These are phyloP conservation scores for Monilinia laxa DNA, from an alignment of 2,329 filamentous ascomycete species.

Conservation along the genomic window DNA sequence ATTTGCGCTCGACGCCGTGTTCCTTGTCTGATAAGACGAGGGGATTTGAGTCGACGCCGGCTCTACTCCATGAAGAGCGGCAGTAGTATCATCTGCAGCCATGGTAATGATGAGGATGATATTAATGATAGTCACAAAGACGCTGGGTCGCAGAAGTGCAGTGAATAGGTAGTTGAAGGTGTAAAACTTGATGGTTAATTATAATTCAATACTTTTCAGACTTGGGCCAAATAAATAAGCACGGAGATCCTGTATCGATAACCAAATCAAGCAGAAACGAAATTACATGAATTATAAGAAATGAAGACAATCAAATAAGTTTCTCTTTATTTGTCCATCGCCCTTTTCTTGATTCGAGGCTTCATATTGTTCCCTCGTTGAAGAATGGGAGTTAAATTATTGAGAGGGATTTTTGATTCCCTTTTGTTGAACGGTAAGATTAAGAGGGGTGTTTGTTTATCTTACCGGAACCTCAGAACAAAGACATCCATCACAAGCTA, in stretches of 20 bases:
- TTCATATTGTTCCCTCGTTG: slow-evolving; percentile 12
- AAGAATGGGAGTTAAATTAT: no score
- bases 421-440: not conserved
- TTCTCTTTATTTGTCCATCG: slow-evolving; percentile 12
- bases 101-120: not conserved
- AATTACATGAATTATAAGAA: slow-evolving; percentile 8
- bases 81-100: not conserved
- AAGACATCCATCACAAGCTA: not conserved
- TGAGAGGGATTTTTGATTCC: not conserved
- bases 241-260: slow-evolving; percentile 12
- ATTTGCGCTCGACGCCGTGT: not conserved
- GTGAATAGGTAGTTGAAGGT: not conserved
- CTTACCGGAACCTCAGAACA: not conserved
- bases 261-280: slow-evolving; percentile 4
- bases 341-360: not conserved
- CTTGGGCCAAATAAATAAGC: not conserved
- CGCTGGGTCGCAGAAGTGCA: not conserved
- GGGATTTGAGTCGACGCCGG: not conserved
- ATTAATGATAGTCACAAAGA: slow-evolving; percentile 1
- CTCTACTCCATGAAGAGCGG: slow-evolving; percentile 12
- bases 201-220: slow-evolving; percentile 5
- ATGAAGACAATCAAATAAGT: slow-evolving; percentile 8
- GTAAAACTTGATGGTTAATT: slow-evolving; percentile 1
- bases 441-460: no score
- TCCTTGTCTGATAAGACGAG: not conserved